phyloP scores from a whole-genome alignment of 371 early-diverging fungal species.

The Chytridium lagenaria region DNA sequence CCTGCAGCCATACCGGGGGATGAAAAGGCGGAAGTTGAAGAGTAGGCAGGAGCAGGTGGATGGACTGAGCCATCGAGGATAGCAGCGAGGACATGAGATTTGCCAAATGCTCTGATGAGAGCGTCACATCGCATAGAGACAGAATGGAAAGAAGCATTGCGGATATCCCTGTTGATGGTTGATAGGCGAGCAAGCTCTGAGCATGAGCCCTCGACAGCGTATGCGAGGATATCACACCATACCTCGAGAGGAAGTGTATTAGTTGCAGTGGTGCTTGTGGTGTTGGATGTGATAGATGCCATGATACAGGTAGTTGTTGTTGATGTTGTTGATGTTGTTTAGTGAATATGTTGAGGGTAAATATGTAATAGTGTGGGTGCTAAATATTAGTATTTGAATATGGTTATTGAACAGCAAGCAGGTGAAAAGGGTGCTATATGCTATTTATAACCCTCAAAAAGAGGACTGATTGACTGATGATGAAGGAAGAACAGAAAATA shows the following conservation, averaged over 20 bases:
- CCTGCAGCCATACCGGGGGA: background rate
- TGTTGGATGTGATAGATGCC: too few relatives aligned
- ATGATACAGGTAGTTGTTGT: too few relatives aligned
- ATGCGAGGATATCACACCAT: background rate
- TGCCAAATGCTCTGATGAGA: background rate
- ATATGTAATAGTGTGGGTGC: too few relatives aligned
- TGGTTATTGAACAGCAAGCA: too few relatives aligned
- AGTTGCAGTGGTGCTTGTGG: too few relatives aligned
- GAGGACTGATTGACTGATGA: too few relatives aligned
- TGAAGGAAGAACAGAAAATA: too few relatives aligned
- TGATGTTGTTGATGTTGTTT: too few relatives aligned
- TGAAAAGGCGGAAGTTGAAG: background rate
- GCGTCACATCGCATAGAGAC: constrained; percentile 7
- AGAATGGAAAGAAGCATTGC: background rate
- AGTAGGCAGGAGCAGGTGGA: background rate
- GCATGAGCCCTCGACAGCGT: background rate
- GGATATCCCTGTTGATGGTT: constrained; percentile 1
- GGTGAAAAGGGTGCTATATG: too few relatives aligned
- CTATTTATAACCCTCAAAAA: too few relatives aligned
- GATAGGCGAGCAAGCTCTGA: constrained; percentile 8
- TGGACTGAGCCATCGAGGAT: constrained; percentile 1
- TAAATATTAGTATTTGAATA: too few relatives aligned
- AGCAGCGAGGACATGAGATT: background rate
- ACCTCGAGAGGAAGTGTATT: background rate
- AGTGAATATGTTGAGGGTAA: too few relatives aligned